Evolutionary conservation across 805 yeast genomes (phyloP).

Genomic region (Kregervanrija fluxuum): DNA sequence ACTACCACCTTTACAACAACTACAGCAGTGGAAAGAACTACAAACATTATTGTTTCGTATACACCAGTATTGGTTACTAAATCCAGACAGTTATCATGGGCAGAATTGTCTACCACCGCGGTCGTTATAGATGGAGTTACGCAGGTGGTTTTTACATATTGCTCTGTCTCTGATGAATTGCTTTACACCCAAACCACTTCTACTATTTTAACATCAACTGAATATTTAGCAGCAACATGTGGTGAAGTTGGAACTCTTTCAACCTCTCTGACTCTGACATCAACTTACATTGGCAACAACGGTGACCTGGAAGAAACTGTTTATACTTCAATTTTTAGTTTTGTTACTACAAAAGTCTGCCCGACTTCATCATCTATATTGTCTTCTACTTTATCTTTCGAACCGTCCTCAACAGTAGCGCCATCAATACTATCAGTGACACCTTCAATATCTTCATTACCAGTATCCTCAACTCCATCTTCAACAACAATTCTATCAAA

Average conservation of each 20-base stretch:
- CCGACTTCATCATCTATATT: too few species aligned
- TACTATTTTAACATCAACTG: slow-evolving; percentile 7
- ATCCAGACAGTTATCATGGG: slow-evolving; percentile 15
- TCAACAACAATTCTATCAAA: slow-evolving; percentile 42
- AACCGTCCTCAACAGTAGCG: slow-evolving; percentile 32
- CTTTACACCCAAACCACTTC: slow-evolving; percentile 6
- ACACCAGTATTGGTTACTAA: slow-evolving; percentile 8
- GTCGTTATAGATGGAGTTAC: slow-evolving; percentile 13
- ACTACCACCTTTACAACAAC: slow-evolving; percentile 1
- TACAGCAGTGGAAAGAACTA: not conserved
- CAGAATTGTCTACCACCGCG: slow-evolving; percentile 13
- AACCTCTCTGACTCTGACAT: too few species aligned
- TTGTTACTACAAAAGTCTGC: not conserved
- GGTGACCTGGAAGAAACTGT: not conserved
- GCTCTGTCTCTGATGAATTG: slow-evolving; percentile 13
- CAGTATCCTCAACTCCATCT: slow-evolving; percentile 54
- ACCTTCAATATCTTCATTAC: slow-evolving; percentile 41
- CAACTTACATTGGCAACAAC: too few species aligned
- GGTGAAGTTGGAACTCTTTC: too few species aligned
- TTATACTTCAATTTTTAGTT: not conserved
- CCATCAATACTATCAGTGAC: slow-evolving; percentile 56
- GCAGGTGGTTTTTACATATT: slow-evolving; percentile 17
- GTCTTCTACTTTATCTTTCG: not conserved
- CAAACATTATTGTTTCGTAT: slow-evolving; percentile 4
- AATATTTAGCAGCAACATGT: too few species aligned